Evolutionary conservation across 768 basidiomycete species (phyloP), one percentile per base, ranked within the genome.

Genomic region (Termitomyces sp.): DNA sequence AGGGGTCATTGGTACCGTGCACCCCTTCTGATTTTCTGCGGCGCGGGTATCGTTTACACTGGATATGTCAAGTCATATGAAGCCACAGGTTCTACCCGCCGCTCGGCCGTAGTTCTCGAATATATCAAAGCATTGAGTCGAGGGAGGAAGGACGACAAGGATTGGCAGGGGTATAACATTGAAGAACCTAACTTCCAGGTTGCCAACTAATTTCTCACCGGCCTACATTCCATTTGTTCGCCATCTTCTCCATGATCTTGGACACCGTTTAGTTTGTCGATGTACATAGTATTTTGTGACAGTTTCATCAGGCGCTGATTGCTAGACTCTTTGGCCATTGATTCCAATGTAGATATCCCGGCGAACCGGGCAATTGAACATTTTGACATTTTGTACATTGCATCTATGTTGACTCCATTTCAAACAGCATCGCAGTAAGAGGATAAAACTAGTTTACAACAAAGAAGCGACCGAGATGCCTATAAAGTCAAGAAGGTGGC

Each of bases 1-100:
- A 53, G 64, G 16, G 66, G 63, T 4, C 58, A 57, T 35, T 40
- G 56, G 5, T 61, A 63, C 50, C 53, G 54, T 13, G 61, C 63
- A 12, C 66, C 64, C 7, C 57, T 67, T 10, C 47, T 67, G n/a
- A 67, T 67, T n/a, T 67, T 60, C 43, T 66, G 64, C 23, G 61
- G 59, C 12, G 15, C 25, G 1, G 57, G 60, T 11, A 56, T 67
- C 40, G 12, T 51, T 33, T 46, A 54, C 31, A 67, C 66, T 0
- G n/a, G 31, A 5, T 66, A 64, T 44, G 66, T 66, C 23, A 32
- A 52, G 6, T 33, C 32, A 18, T 66, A 62, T 39, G 53, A 53
- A 7, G 56, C 57, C 2, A 60, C 59, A 16, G 66, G 63, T 15
- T 65, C 64, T 16, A 67, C 64, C 22, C 50, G 55, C 31, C 1